These are phyloP conservation scores for Cladosporium colombiae DNA, from an alignment of 2,329 filamentous ascomycete genomes.

Conservation along the genomic window DNA sequence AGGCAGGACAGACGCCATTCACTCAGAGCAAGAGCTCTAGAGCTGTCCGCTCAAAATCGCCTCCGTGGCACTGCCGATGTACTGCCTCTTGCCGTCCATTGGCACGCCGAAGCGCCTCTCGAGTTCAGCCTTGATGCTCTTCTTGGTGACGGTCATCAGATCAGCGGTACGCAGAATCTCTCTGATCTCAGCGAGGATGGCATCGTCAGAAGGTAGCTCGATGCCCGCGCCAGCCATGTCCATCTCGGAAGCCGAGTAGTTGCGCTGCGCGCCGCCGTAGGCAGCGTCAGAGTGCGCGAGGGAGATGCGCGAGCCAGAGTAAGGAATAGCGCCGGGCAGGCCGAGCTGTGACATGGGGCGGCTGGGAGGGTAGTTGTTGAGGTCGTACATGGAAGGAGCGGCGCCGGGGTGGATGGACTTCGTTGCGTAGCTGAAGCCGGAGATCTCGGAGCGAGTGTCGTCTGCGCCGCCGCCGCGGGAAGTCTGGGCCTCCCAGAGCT, in stretches of 20 bases:
- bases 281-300: conserved; percentile 69
- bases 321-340: conserved; percentile 46
- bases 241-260: conserved; percentile 55
- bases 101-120: conserved; percentile 86
- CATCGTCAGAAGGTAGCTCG: conserved; percentile 79
- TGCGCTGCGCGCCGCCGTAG: conserved; percentile 34
- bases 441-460: conserved; percentile 82
- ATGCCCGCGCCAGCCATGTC: conserved; percentile 56
- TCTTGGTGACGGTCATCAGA: conserved; percentile 98
- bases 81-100: conserved; percentile 83
- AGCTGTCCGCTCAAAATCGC: conserved; percentile 45
- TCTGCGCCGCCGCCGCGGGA: conserved; percentile 61
- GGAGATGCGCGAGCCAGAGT: conserved; percentile 68
- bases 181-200: conserved; percentile 87
- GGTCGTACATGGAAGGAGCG: conserved; percentile 15
- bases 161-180: conserved; percentile 90
- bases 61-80: conserved; percentile 63
- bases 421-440: conserved; percentile 92
- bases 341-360: conserved; percentile 62
- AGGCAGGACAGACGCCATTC: too few relatives aligned
- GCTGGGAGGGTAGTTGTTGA: conserved; percentile 44
- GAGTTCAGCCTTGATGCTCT: conserved; percentile 91
- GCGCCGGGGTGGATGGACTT: conserved; percentile 65
- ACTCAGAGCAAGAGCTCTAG: conserved; percentile 23
- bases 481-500: conserved; percentile 96